These are phyloP conservation scores for Chlorella sp. DNA, from an alignment of 139 green algal species.

Conservation along the genomic window DNA sequence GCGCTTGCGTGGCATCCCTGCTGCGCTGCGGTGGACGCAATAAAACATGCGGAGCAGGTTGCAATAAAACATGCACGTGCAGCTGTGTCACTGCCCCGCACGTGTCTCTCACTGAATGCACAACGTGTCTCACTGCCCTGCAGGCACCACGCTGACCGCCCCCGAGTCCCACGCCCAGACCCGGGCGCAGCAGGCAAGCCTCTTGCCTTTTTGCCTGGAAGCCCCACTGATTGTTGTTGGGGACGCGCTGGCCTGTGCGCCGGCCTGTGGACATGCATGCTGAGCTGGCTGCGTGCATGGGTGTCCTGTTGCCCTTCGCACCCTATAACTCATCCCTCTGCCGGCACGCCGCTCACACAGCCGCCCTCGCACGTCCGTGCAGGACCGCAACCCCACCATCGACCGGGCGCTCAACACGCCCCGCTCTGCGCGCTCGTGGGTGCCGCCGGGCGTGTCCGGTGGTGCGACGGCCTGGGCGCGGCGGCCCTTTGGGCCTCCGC, in stretches of 20 bases:
- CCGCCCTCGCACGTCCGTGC: too few relatives aligned
- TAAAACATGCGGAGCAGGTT: not conserved
- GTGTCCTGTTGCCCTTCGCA: too few relatives aligned
- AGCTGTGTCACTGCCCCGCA: not conserved
- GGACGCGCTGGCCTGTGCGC: not conserved
- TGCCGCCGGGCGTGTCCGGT: not conserved
- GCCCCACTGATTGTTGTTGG: not conserved
- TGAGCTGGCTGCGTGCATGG: too few relatives aligned
- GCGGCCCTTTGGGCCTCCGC: not conserved
- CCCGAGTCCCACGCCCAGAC: constrained; percentile 12
- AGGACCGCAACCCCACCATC: constrained; percentile 5
- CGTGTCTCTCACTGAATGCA: not conserved
- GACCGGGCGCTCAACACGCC: not conserved
- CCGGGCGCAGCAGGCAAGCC: constrained; percentile 7
- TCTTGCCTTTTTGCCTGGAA: not conserved
- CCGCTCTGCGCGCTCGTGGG: not conserved
- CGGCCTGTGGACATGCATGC: too few relatives aligned
- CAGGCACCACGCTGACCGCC: not conserved
- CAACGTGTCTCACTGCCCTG: not conserved
- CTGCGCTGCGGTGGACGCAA: not conserved
- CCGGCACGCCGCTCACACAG: too few relatives aligned
- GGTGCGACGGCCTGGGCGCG: not conserved
- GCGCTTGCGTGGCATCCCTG: not conserved
- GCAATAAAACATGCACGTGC: not conserved
- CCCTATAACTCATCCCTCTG: too few relatives aligned